These are phyloP conservation scores for Glycyrrhiza uralensis DNA, from an alignment of 306 rosid genomes.

Conservation along the genomic window DNA sequence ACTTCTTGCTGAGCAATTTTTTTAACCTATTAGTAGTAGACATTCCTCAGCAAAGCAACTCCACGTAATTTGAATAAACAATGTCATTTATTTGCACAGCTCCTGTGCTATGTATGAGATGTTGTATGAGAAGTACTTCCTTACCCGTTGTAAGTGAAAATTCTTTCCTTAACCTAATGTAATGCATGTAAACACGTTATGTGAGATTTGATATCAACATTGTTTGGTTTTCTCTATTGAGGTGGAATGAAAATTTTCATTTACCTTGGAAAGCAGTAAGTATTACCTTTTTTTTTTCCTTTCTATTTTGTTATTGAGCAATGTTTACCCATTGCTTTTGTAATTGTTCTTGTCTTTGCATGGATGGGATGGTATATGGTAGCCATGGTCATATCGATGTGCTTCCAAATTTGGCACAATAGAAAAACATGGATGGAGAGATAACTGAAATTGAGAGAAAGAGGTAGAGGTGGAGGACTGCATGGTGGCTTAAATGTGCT, in stretches of 20 bases:
- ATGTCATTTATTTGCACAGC: conserved; percentile 8
- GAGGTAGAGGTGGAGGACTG: too few species aligned
- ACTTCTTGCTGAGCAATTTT: conserved; percentile 6
- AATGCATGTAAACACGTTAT: not conserved
- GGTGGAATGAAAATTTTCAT: not conserved
- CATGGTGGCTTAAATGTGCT: too few species aligned
- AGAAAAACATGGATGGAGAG: too few species aligned
- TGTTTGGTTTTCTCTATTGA: not conserved
- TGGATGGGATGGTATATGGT: too few species aligned
- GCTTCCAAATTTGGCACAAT: too few species aligned
- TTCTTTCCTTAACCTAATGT: not conserved
- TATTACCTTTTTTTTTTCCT: too few species aligned
- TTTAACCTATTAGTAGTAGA: not conserved
- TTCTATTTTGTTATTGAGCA: too few species aligned
- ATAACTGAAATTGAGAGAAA: too few species aligned
- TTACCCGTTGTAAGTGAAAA: not conserved
- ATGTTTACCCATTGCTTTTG: not conserved
- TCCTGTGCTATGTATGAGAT: not conserved
- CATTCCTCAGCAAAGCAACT: not conserved
- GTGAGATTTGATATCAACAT: not conserved
- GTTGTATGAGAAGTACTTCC: not conserved
- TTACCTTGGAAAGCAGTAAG: not conserved
- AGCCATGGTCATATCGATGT: too few species aligned
- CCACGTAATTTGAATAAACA: not conserved
- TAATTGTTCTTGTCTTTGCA: too few species aligned